Conservation (phyloP, 2,329 filamentous ascomycete genomes). For the Sporothrix sp. region DNA sequence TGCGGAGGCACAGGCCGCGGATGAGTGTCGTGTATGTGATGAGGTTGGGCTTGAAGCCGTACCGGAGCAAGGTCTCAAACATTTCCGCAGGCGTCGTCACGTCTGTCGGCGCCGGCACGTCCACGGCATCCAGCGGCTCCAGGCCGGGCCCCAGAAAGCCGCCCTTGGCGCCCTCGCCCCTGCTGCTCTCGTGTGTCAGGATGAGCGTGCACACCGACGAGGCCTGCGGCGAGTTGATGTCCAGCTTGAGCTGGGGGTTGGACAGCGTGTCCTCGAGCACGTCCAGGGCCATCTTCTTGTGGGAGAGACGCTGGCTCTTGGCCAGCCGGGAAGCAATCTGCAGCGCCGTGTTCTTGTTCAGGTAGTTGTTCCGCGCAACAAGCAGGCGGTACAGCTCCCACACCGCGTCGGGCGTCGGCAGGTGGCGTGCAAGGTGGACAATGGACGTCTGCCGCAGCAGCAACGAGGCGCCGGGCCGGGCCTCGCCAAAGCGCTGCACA, state of each 20-base stretch:
- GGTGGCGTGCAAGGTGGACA: slow-evolving; percentile 14
- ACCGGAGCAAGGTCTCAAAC: slow-evolving; percentile 45
- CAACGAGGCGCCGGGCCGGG: slow-evolving; percentile 15
- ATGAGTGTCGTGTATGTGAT: slow-evolving; percentile 59
- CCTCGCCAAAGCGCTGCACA: slow-evolving; percentile 12
- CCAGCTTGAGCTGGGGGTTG: slow-evolving; percentile 28
- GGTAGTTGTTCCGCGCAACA: slow-evolving; percentile 19
- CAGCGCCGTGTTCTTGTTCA: slow-evolving; percentile 36
- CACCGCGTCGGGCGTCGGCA: slow-evolving; percentile 17
- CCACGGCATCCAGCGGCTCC: too few species aligned
- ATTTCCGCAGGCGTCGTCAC: slow-evolving; percentile 40
- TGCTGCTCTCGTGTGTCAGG: slow-evolving; percentile 32
- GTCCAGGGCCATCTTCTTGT: slow-evolving; percentile 35
- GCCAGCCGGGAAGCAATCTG: slow-evolving; percentile 41
- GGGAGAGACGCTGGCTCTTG: slow-evolving; percentile 19
- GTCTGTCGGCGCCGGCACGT: background rate
- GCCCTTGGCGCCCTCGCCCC: background rate
- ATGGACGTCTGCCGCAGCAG: slow-evolving; percentile 32
- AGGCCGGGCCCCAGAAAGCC: too few species aligned
- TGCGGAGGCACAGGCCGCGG: slow-evolving; percentile 57
- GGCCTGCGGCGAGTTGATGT: slow-evolving; percentile 38
- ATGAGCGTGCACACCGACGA: slow-evolving; percentile 50
- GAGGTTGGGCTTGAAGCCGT: slow-evolving; percentile 54
- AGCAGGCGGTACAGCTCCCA: slow-evolving; percentile 30
- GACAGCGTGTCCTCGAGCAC: slow-evolving; percentile 32